Percentiles rank a stretch among this genome's conserved stretches.
phyloP scores from a whole-genome alignment of 2,329 filamentous ascomycete genomes.

The Trichoderma sp. region DNA sequence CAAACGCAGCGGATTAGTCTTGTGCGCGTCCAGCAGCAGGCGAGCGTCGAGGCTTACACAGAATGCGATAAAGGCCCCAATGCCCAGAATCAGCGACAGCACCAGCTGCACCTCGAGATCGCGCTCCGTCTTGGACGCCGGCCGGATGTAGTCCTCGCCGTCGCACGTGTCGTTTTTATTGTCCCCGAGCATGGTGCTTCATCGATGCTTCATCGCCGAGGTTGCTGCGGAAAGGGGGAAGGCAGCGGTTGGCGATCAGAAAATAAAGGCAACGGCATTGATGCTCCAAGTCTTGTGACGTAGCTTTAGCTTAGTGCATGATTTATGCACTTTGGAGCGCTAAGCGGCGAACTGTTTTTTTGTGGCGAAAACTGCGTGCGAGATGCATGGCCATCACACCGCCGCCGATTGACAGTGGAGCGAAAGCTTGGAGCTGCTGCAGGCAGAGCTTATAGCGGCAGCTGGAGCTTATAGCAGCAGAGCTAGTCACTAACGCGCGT shows the following conservation, averaged over 20 bases:
- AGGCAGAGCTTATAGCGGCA: background rate
- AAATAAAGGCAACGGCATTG: background rate
- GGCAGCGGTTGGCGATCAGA: background rate
- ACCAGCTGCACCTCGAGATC: conserved; percentile 66
- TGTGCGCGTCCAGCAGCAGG: background rate
- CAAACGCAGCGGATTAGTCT: background rate
- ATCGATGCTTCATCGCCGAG: conserved; percentile 22
- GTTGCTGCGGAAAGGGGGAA: background rate
- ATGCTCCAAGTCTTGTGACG: conserved; percentile 11
- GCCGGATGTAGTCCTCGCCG: conserved; percentile 30
- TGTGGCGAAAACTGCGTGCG: conserved; percentile 1
- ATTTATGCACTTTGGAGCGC: conserved; percentile 8
- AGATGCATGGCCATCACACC: conserved; percentile 10
- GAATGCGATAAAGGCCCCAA: conserved; percentile 72
- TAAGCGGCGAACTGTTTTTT: conserved; percentile 6
- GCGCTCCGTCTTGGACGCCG: conserved; percentile 37
- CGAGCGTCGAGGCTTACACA: conserved; percentile 53
- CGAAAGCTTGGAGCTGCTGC: background rate
- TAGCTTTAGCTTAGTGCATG: conserved; percentile 18
- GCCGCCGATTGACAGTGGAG: background rate
- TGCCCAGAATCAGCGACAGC: conserved; percentile 69
- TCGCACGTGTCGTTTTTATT: conserved; percentile 31
- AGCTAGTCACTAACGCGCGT: background rate
- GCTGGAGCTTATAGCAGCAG: background rate
- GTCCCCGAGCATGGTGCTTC: conserved; percentile 24